Evolutionary conservation across 179 eudicot species (phyloP).

Genomic region (Beta macrorhiza): DNA sequence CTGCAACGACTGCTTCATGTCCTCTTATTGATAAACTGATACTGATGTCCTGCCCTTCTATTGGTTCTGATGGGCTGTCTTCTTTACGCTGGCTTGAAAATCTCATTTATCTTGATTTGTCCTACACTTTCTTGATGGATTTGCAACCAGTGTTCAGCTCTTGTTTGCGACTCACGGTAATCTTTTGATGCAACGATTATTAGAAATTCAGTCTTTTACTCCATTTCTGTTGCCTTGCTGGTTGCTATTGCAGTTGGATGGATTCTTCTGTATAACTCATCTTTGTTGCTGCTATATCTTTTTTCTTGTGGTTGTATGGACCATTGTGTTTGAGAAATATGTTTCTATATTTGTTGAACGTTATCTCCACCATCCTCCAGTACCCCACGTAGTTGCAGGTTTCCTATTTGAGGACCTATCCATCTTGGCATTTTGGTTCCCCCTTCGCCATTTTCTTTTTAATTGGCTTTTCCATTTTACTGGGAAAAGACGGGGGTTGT

Average conservation of each 20-base stretch:
- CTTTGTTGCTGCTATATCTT: background rate
- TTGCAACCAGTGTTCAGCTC: slow-evolving; percentile 82
- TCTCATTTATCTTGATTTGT: slow-evolving; percentile 82
- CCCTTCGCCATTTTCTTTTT: too few relatives aligned
- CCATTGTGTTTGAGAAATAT: background rate
- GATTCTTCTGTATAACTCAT: background rate
- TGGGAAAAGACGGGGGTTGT: background rate
- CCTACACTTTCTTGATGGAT: slow-evolving; percentile 83
- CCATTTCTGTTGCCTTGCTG: background rate
- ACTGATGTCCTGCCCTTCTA: slow-evolving; percentile 89
- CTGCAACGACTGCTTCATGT: slow-evolving; percentile 78
- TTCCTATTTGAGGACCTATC: too few relatives aligned
- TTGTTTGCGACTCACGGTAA: slow-evolving; percentile 75
- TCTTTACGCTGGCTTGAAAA: slow-evolving; percentile 60
- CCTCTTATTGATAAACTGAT: slow-evolving; percentile 79
- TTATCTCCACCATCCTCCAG: background rate
- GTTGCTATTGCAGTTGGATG: background rate
- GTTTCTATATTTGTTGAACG: background rate
- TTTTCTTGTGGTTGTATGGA: background rate
- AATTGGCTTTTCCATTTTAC: too few relatives aligned
- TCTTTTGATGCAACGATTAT: background rate
- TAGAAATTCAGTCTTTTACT: background rate
- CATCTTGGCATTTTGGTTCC: too few relatives aligned
- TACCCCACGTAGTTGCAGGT: too few relatives aligned
- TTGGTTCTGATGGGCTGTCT: slow-evolving; percentile 77